Percentiles rank a stretch among this genome's conserved stretches.
These are phyloP conservation scores for Saussurea involucrata DNA, from an alignment of 129 eudicot genomes.

Conservation along the genomic window DNA sequence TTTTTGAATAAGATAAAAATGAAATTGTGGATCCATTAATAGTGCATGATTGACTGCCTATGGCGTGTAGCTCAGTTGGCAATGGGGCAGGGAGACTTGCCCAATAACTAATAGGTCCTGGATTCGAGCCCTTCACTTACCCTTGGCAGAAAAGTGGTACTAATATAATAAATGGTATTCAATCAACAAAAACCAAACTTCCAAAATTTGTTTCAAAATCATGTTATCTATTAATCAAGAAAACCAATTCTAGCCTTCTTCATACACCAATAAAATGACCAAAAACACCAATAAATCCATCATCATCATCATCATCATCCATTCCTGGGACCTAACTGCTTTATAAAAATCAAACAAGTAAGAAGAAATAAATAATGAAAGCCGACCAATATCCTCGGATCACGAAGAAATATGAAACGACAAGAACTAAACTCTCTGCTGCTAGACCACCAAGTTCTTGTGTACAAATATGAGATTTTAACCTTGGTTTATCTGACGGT, in stretches of 20 bases:
- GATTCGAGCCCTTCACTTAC: too few species aligned
- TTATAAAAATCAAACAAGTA: conserved; percentile 21
- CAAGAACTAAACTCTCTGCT: conserved; percentile 23
- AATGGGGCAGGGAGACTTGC: too few species aligned
- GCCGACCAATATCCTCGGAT: conserved; percentile 10
- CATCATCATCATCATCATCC: not conserved
- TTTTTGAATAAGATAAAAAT: too few species aligned
- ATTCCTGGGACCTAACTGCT: conserved; percentile 28
- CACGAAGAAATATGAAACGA: not conserved
- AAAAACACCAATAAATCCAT: conserved; percentile 16
- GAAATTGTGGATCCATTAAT: too few species aligned
- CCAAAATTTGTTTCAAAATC: conserved; percentile 13
- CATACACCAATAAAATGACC: conserved; percentile 32
- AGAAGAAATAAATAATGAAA: conserved; percentile 15
- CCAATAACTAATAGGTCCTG: too few species aligned
- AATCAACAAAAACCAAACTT: not conserved
- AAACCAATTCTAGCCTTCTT: conserved; percentile 31
- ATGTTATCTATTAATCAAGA: conserved; percentile 26
- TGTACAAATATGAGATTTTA: conserved; percentile 16
- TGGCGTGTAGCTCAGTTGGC: too few species aligned
- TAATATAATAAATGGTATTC: not conserved
- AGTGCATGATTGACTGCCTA: too few species aligned
- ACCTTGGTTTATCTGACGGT: conserved; percentile 46
- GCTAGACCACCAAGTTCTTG: conserved; percentile 28
- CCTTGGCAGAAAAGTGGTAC: not conserved